These are phyloP conservation scores for Tripidium arundinaceum DNA, from an alignment of 202 grass and related monocot genomes.

Conservation along the genomic window DNA sequence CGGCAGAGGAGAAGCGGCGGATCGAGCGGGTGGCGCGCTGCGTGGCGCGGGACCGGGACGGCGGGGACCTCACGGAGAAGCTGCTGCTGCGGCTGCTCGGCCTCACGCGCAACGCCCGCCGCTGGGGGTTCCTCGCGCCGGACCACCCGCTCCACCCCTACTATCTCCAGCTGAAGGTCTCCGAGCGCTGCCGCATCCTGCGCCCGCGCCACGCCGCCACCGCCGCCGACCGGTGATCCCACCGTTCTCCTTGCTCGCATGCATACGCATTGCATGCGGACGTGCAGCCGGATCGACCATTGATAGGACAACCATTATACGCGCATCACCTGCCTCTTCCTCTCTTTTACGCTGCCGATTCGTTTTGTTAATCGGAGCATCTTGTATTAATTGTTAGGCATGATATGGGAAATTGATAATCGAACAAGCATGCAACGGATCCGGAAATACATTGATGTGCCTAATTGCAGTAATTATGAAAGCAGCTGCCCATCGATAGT, in stretches of 20 bases:
- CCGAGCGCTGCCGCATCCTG: conserved; percentile 61
- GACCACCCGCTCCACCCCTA: conserved; percentile 68
- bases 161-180: conserved; percentile 62
- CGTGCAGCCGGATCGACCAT: not conserved
- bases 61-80: conserved; percentile 44
- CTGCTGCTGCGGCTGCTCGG: conserved; percentile 52
- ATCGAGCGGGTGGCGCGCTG: conserved; percentile 61
- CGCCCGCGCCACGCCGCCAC: conserved; percentile 23
- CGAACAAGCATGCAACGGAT: not conserved
- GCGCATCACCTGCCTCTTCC: not conserved
- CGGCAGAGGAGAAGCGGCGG: conserved; percentile 54
- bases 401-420: not conserved
- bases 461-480: not conserved
- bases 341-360: not conserved
- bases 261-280: not conserved
- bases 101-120: conserved; percentile 53
- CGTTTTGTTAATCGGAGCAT: not conserved
- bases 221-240: conserved; percentile 14
- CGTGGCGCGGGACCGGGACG: conserved; percentile 54
- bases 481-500: not conserved
- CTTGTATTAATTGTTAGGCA: not conserved
- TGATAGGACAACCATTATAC: not conserved
- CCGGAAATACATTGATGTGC: not conserved
- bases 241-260: not conserved
- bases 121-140: conserved; percentile 61